phyloP scores from a whole-genome alignment of 768 basidiomycete genomes.

The Cyclocybe cylindracea region DNA sequence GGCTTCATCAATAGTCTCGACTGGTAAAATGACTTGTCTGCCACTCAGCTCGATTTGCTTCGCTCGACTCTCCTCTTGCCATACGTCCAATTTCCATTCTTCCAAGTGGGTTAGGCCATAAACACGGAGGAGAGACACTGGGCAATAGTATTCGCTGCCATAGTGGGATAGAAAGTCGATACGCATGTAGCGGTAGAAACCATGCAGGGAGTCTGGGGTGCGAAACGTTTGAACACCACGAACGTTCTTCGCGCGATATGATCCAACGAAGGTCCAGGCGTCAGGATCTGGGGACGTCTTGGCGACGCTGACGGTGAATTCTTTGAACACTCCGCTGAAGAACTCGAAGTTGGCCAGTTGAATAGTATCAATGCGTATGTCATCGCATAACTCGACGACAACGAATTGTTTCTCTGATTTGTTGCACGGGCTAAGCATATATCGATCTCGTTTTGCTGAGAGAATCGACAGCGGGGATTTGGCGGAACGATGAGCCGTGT shows the following conservation, averaged over 20 bases:
- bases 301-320: conserved; percentile 83
- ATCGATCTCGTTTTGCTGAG: conserved; percentile 86
- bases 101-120: conserved; percentile 97
- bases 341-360: conserved; percentile 98
- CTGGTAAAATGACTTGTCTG: conserved; percentile 13
- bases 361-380: conserved; percentile 94
- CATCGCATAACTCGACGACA: conserved; percentile 95
- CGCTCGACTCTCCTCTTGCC: conserved; percentile 69
- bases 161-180: conserved; percentile 95
- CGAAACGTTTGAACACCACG: conserved; percentile 92
- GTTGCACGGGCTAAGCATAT: conserved; percentile 95
- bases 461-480: conserved; percentile 85
- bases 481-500: conserved; percentile 76
- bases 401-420: conserved; percentile 70
- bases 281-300: conserved; percentile 69
- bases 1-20: conserved; percentile 1
- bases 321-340: conserved; percentile 95
- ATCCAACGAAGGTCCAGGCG: conserved; percentile 75
- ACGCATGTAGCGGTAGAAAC: conserved; percentile 92
- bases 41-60: conserved; percentile 41
- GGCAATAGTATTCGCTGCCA: conserved; percentile 95
- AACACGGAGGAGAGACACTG: conserved; percentile 87
- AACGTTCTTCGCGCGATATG: conserved; percentile 84
- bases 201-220: conserved; percentile 65
- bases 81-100: conserved; percentile 90